These are phyloP conservation scores for Papilionanthe hybrid DNA, from an alignment of 116 monocot species.

Conservation along the genomic window DNA sequence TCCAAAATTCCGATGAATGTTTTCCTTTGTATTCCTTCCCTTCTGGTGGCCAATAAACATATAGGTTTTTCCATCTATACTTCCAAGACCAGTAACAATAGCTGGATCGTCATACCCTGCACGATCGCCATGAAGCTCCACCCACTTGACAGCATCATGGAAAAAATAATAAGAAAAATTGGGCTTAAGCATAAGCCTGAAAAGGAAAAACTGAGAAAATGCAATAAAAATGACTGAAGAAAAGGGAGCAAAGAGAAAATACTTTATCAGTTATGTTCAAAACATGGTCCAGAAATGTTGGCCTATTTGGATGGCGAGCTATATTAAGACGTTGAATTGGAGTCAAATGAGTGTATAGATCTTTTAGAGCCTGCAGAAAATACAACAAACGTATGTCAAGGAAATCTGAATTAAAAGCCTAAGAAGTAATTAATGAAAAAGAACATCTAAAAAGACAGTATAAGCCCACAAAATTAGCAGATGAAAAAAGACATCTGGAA, in stretches of 20 bases:
- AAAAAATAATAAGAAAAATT: constrained; percentile 3
- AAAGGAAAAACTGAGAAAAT: neutral
- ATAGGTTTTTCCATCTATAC: constrained; percentile 59
- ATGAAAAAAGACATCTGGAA: neutral
- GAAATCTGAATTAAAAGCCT: neutral
- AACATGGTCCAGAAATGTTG: constrained; percentile 65
- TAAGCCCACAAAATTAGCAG: neutral
- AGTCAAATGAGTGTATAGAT: constrained; percentile 62
- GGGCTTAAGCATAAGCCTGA: neutral
- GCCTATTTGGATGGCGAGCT: constrained; percentile 70
- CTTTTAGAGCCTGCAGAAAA: constrained; percentile 50
- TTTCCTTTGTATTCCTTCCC: constrained; percentile 79
- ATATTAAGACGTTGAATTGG: constrained; percentile 61
- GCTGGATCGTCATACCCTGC: constrained; percentile 88
- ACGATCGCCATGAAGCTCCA: constrained; percentile 83
- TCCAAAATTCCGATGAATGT: constrained; percentile 75
- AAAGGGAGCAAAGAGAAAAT: constrained; percentile 1
- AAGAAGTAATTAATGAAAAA: neutral
- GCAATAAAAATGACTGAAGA: neutral
- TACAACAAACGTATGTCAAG: neutral
- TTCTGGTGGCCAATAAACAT: constrained; percentile 84
- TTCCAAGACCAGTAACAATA: constrained; percentile 73
- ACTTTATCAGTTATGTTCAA: constrained; percentile 68
- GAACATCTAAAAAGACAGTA: neutral
- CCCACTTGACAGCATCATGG: constrained; percentile 36